phyloP scores from a whole-genome alignment of 768 basidiomycete genomes.

The Psilocybe azurescens region DNA sequence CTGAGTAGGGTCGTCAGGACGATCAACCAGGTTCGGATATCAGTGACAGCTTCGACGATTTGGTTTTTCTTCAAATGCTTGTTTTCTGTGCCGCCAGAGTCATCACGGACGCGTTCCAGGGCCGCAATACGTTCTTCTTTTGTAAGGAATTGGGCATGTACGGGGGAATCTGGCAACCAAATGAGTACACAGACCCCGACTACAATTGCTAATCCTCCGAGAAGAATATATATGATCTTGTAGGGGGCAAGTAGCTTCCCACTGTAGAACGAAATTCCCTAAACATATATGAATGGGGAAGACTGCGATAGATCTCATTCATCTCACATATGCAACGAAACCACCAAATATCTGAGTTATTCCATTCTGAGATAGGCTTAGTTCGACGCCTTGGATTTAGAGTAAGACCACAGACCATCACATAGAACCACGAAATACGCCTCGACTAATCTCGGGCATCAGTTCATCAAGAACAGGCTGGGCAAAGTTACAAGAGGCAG shows the following conservation, averaged over 20 bases:
- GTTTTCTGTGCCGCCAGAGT: conserved; percentile 68
- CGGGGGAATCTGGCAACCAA: conserved; percentile 70
- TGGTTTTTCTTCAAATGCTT: conserved; percentile 64
- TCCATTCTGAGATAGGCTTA: conserved; percentile 47
- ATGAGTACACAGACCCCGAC: conserved; percentile 61
- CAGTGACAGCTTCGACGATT: conserved; percentile 58
- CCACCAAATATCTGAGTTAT: conserved; percentile 66
- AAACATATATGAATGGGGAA: neutral
- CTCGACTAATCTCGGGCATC: conserved; percentile 42
- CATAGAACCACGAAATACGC: conserved; percentile 69
- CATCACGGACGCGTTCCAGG: conserved; percentile 69
- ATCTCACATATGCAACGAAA: conserved; percentile 62
- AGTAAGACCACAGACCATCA: conserved; percentile 50
- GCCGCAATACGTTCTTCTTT: conserved; percentile 65
- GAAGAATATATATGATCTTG: conserved; percentile 65
- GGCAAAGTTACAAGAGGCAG: neutral
- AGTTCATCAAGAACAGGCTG: neutral
- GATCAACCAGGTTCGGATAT: conserved; percentile 67
- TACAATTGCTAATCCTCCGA: conserved; percentile 64
- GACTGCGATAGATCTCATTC: neutral
- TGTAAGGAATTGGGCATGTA: conserved; percentile 59
- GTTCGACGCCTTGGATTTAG: neutral
- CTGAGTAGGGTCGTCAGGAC: conserved; percentile 63
- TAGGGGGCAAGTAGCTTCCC: conserved; percentile 56
- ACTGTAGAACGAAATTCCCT: conserved; percentile 63